Conservation (phyloP, 371 early-diverging fungal species). For the Nosema muscidifuracis region DNA sequence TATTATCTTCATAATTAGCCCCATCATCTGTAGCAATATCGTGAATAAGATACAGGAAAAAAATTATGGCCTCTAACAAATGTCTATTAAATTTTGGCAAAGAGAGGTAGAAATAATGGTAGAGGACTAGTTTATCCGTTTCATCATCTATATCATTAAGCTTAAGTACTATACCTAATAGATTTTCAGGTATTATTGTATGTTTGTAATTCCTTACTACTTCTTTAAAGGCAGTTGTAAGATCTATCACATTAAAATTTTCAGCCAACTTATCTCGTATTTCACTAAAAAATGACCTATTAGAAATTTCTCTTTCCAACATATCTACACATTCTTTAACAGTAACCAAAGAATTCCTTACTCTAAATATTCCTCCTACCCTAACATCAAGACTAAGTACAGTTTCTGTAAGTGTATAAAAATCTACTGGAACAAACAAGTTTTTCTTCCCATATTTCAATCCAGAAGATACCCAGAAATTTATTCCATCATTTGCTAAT, state of each 20-base stretch:
- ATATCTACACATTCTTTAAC: conserved; percentile 25
- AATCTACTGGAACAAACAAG: conserved; percentile 38
- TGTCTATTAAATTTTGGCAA: conserved; percentile 51
- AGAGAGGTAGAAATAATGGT: conserved; percentile 25
- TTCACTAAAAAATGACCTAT: conserved; percentile 6
- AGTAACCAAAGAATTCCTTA: conserved; percentile 20
- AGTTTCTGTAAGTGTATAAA: conserved; percentile 38
- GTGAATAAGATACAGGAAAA: conserved; percentile 34
- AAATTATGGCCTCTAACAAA: conserved; percentile 39
- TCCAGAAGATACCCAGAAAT: neutral
- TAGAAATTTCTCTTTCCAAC: conserved; percentile 15
- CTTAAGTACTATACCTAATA: conserved; percentile 29
- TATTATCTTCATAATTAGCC: conserved; percentile 18
- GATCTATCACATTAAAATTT: conserved; percentile 48
- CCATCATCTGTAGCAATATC: conserved; percentile 21
- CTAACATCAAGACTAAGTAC: conserved; percentile 35
- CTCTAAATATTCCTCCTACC: conserved; percentile 51
- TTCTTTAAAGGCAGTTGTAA: conserved; percentile 40
- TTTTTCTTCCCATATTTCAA: conserved; percentile 29
- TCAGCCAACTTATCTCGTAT: conserved; percentile 28
- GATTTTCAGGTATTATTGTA: conserved; percentile 39
- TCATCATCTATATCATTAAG: conserved; percentile 27
- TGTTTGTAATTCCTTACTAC: conserved; percentile 37
- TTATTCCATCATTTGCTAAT: neutral
- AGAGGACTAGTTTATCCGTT: conserved; percentile 31